Percentiles rank a stretch among this genome's conserved stretches.
phyloP scores from a whole-genome alignment of 371 early-diverging fungal species.

The Aphelidium insulamus region DNA sequence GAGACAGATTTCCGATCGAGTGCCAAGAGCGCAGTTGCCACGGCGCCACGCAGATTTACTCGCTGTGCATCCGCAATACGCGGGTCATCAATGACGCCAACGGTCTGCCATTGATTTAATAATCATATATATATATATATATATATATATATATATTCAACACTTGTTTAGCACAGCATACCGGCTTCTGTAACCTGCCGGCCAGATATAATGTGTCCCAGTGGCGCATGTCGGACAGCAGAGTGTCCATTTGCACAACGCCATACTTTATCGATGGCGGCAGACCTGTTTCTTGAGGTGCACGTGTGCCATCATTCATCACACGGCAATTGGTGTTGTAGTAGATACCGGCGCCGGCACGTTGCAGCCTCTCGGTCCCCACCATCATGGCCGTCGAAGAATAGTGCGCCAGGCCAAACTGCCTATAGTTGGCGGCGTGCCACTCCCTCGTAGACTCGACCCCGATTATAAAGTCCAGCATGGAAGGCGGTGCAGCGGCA shows the following conservation, averaged over 20 bases:
- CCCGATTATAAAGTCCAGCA: conserved; percentile 87
- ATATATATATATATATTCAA: too few species aligned
- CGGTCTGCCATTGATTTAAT: too few species aligned
- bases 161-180: conserved; percentile 26
- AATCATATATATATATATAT: too few species aligned
- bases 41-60: too few species aligned
- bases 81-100: too few species aligned
- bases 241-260: conserved; percentile 66
- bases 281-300: too few species aligned
- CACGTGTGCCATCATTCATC: too few species aligned
- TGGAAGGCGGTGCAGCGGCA: conserved; percentile 18
- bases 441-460: conserved; percentile 90
- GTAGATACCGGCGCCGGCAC: conserved; percentile 83
- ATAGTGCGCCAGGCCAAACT: conserved; percentile 75
- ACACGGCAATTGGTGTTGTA: too few species aligned
- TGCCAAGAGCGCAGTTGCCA: too few species aligned
- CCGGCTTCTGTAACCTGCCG: conserved; percentile 92
- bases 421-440: conserved; percentile 81
- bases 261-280: conserved; percentile 95
- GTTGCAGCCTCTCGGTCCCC: conserved; percentile 36
- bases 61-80: too few species aligned
- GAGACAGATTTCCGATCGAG: too few species aligned
- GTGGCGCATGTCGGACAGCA: conserved; percentile 63
- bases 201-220: conserved; percentile 90
- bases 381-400: conserved; percentile 46